Percentiles rank a stretch among this genome's conserved stretches.
These are phyloP conservation scores for Bathelium albidoporum DNA, from an alignment of 495 filamentous ascomycete genomes.

Conservation along the genomic window DNA sequence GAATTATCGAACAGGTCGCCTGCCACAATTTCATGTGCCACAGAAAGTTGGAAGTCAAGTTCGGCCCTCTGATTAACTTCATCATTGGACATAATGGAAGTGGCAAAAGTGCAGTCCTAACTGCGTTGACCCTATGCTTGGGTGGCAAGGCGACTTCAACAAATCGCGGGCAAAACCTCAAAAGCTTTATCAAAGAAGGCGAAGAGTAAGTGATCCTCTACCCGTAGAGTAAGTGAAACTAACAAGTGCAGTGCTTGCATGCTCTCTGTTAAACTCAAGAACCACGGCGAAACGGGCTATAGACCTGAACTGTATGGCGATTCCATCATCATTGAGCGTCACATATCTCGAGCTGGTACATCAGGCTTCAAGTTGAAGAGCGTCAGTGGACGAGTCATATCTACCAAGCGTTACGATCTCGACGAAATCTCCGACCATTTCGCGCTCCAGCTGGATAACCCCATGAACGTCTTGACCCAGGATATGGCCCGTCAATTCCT, in stretches of 20 bases:
- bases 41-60: slow-evolving; percentile 59
- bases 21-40: slow-evolving; percentile 97
- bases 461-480: slow-evolving; percentile 94
- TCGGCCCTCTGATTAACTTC: slow-evolving; percentile 94
- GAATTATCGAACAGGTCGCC: slow-evolving; percentile 70
- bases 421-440: slow-evolving; percentile 90
- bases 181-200: slow-evolving; percentile 87
- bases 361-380: slow-evolving; percentile 84
- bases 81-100: slow-evolving; percentile 96
- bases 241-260: slow-evolving; percentile 32
- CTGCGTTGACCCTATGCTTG: slow-evolving; percentile 84
- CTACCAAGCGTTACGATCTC: slow-evolving; percentile 76
- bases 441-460: slow-evolving; percentile 90
- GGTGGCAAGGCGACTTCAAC: slow-evolving; percentile 90
- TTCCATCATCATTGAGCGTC: slow-evolving; percentile 79
- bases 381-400: slow-evolving; percentile 57
- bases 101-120: slow-evolving; percentile 97
- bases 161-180: slow-evolving; percentile 87
- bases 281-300: slow-evolving; percentile 73
- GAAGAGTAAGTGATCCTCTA: slow-evolving; percentile 44
- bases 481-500: slow-evolving; percentile 92
- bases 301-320: slow-evolving; percentile 73
- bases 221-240: slow-evolving; percentile 28
- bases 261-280: slow-evolving; percentile 78
- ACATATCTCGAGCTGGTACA: slow-evolving; percentile 66